Percentiles rank a stretch among this genome's conserved stretches.
Conservation (phyloP, 805 yeast species). For the Candida pini region DNA sequence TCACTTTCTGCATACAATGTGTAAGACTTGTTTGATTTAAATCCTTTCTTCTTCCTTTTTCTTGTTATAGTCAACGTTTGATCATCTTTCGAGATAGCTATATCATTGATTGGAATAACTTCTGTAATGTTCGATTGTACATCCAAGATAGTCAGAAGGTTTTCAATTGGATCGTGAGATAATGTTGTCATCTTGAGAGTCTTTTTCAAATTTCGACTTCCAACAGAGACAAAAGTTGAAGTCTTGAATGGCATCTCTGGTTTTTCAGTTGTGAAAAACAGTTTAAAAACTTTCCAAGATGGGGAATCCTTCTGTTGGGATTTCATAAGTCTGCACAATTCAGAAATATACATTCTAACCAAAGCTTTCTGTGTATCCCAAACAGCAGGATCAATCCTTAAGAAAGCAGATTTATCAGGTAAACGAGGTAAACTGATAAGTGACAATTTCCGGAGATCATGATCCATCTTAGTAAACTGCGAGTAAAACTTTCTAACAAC, state of each 20-base stretch:
- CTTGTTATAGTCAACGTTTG: slow-evolving; percentile 22
- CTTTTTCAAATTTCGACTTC: slow-evolving; percentile 21
- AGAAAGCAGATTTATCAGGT: slow-evolving; percentile 23
- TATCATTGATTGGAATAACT: slow-evolving; percentile 15
- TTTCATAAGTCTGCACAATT: slow-evolving; percentile 21
- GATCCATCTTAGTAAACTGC: slow-evolving; percentile 58
- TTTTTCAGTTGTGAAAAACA: slow-evolving; percentile 26
- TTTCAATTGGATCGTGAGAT: slow-evolving; percentile 19
- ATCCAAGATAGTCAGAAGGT: slow-evolving; percentile 17
- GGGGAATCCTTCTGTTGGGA: slow-evolving; percentile 14
- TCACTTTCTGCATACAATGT: slow-evolving; percentile 76
- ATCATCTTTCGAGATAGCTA: slow-evolving; percentile 16
- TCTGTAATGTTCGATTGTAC: slow-evolving; percentile 19
- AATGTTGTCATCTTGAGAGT: slow-evolving; percentile 12
- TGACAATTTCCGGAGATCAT: slow-evolving; percentile 43
- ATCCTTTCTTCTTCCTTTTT: slow-evolving; percentile 25
- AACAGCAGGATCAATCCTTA: slow-evolving; percentile 24
- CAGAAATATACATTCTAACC: slow-evolving; percentile 25
- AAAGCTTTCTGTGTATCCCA: slow-evolving; percentile 30
- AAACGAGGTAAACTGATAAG: slow-evolving; percentile 20
- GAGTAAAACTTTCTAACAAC: slow-evolving; percentile 58
- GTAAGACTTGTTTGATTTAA: slow-evolving; percentile 25
- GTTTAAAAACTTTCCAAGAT: slow-evolving; percentile 21
- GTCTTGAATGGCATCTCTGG: slow-evolving; percentile 19
- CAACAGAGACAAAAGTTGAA: slow-evolving; percentile 23